Evolutionary conservation across 192 early-diverging fungal species (phyloP).

Genomic region (Thamnidium elegans): DNA sequence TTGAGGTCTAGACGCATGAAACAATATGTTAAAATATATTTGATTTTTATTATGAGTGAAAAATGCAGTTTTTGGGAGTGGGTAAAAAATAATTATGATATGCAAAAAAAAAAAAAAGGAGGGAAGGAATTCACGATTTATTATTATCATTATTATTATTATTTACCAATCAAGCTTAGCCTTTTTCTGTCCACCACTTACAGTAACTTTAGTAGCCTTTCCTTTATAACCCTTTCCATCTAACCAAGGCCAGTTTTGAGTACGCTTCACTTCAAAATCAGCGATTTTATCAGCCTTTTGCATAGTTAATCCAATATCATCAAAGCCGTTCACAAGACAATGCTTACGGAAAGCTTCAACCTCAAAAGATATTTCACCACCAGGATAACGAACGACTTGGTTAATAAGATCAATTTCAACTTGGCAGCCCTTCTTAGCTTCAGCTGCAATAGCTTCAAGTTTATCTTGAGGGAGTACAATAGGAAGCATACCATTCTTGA

Average conservation of each 20-base stretch:
- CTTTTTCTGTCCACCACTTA: conserved; percentile 11
- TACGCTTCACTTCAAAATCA: conserved; percentile 51
- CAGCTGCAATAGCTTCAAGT: conserved; percentile 41
- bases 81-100: no score
- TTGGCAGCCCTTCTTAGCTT: conserved; percentile 42
- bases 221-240: conserved; percentile 49
- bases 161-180: conserved; percentile 39
- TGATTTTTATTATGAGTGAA: no score
- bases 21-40: no score
- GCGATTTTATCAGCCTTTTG: conserved; percentile 54
- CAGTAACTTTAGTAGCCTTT: conserved; percentile 18
- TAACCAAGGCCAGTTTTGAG: conserved; percentile 59
- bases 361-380: conserved; percentile 53
- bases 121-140: neutral
- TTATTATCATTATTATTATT: neutral
- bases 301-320: conserved; percentile 72
- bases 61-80: no score
- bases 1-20: no score
- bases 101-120: no score
- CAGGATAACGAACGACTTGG: conserved; percentile 44
- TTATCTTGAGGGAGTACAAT: conserved; percentile 36
- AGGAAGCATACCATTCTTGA: conserved; percentile 75
- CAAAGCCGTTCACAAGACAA: conserved; percentile 66
- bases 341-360: conserved; percentile 59
- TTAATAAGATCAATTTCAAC: conserved; percentile 56